Evolutionary conservation across 2,329 filamentous ascomycete species (phyloP).

Genomic region (Mycosphaerelloides madeirae): DNA sequence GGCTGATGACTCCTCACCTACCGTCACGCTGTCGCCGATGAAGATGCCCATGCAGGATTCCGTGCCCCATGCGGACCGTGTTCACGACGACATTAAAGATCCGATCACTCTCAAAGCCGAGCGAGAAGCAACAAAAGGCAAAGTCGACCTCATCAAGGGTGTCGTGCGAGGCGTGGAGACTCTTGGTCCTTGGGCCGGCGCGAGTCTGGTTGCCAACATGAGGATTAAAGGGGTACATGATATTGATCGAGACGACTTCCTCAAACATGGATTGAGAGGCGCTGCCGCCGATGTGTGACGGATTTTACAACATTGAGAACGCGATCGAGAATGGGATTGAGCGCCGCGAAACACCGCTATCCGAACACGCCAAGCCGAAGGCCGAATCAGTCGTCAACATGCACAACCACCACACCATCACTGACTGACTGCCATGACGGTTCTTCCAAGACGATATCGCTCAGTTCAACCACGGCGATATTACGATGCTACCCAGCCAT

Average conservation of each 20-base stretch:
- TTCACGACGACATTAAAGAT: slow-evolving; percentile 31
- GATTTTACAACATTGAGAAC: not conserved
- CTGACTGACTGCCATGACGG: too few relatives aligned
- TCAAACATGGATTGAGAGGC: slow-evolving; percentile 55
- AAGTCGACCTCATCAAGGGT: slow-evolving; percentile 48
- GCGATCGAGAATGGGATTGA: too few relatives aligned
- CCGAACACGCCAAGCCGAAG: too few relatives aligned
- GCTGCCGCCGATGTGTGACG: slow-evolving; percentile 13
- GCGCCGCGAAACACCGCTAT: too few relatives aligned
- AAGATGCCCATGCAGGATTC: slow-evolving; percentile 25
- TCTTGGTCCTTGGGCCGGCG: slow-evolving; percentile 69
- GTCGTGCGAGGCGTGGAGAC: slow-evolving; percentile 62
- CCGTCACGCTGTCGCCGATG: slow-evolving; percentile 13
- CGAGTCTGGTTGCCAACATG: slow-evolving; percentile 64
- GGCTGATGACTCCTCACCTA: slow-evolving; percentile 4
- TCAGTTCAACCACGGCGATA: too few relatives aligned
- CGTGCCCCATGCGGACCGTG: slow-evolving; percentile 19
- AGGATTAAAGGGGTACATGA: slow-evolving; percentile 65
- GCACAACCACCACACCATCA: too few relatives aligned
- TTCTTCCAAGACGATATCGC: too few relatives aligned
- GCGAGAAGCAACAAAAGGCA: slow-evolving; percentile 44
- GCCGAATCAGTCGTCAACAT: too few relatives aligned
- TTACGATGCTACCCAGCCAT: too few relatives aligned
- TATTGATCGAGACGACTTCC: slow-evolving; percentile 67
- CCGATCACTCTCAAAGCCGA: slow-evolving; percentile 55